Percentiles rank a stretch among this genome's conserved stretches.
phyloP scores from a whole-genome alignment of 2,329 filamentous ascomycete species.

The Aspergillus fijiensis region DNA sequence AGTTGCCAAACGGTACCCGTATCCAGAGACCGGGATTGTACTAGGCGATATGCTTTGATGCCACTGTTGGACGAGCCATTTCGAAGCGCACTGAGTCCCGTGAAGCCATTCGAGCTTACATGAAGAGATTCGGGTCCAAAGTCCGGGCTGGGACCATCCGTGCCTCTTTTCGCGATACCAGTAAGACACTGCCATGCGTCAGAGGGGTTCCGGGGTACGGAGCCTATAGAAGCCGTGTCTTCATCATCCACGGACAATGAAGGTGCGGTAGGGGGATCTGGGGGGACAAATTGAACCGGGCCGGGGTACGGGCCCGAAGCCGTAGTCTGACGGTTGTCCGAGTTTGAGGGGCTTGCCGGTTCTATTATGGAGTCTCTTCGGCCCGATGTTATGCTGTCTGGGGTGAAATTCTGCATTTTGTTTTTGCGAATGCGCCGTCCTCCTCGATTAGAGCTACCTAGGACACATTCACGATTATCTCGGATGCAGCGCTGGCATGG shows the following conservation, averaged over 20 bases:
- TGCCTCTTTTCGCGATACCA: slow-evolving; percentile 44
- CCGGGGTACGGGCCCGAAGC: slow-evolving; percentile 32
- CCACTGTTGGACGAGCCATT: slow-evolving; percentile 31
- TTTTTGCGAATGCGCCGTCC: slow-evolving; percentile 59
- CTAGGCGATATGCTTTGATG: slow-evolving; percentile 44
- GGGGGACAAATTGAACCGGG: slow-evolving; percentile 35
- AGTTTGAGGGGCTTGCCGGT: slow-evolving; percentile 26
- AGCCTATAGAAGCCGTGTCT: slow-evolving; percentile 42
- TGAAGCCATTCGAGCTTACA: slow-evolving; percentile 24
- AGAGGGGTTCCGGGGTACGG: slow-evolving; percentile 48
- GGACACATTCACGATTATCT: slow-evolving; percentile 58
- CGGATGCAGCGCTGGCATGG: slow-evolving; percentile 60
- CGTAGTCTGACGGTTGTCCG: slow-evolving; percentile 26
- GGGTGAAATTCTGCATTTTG: slow-evolving; percentile 39
- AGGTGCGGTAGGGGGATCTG: slow-evolving; percentile 30
- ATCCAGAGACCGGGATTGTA: slow-evolving; percentile 48
- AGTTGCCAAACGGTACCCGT: slow-evolving; percentile 53
- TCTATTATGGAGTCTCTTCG: slow-evolving; percentile 29
- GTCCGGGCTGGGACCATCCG: slow-evolving; percentile 25
- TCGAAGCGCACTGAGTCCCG: slow-evolving; percentile 28
- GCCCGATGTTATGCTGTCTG: slow-evolving; percentile 23
- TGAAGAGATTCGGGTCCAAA: slow-evolving; percentile 22
- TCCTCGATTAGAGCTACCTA: slow-evolving; percentile 60
- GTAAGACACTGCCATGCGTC: slow-evolving; percentile 51
- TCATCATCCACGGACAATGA: slow-evolving; percentile 37